Conservation (phyloP, 108 stramenopile species). For the Fragilariopsis cylindrus region DNA sequence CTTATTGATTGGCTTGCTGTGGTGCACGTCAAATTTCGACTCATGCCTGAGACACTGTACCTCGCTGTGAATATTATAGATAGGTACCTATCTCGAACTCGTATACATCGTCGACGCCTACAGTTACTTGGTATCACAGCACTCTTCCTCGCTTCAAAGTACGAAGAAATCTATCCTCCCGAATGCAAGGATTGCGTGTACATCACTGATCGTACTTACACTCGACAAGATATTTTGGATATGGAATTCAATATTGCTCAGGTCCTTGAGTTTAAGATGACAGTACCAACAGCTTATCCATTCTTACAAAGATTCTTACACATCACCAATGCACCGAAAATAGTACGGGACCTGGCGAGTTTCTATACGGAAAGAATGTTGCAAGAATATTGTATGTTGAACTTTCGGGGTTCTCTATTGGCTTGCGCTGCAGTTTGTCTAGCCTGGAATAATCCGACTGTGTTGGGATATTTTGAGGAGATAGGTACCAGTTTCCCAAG, state of each 20-base stretch:
- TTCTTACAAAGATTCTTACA: constrained; percentile 92
- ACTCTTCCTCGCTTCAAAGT: constrained; percentile 96
- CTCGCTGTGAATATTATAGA: constrained; percentile 98
- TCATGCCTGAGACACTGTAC: constrained; percentile 96
- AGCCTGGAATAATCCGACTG: constrained; percentile 62
- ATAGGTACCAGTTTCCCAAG: constrained; percentile 6
- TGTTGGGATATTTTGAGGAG: constrained; percentile 5
- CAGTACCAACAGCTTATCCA: constrained; percentile 91
- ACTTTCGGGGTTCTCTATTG: constrained; percentile 83
- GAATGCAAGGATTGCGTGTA: constrained; percentile 96
- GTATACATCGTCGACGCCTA: constrained; percentile 79
- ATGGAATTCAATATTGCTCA: constrained; percentile 94
- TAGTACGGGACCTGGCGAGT: constrained; percentile 56
- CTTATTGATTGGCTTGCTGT: constrained; percentile 99
- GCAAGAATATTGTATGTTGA: constrained; percentile 90
- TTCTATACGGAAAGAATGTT: constrained; percentile 95
- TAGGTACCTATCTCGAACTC: constrained; percentile 78
- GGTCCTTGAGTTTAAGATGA: constrained; percentile 86
- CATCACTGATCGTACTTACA: constrained; percentile 96
- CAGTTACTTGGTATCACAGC: constrained; percentile 99
- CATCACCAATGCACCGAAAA: constrained; percentile 44
- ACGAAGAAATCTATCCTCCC: constrained; percentile 99
- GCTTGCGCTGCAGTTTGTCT: constrained; percentile 88
- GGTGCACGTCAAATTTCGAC: constrained; percentile 98
- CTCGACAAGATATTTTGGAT: constrained; percentile 83